Conservation (phyloP, 805 yeast species). For the Lipomyces mesembrius region DNA sequence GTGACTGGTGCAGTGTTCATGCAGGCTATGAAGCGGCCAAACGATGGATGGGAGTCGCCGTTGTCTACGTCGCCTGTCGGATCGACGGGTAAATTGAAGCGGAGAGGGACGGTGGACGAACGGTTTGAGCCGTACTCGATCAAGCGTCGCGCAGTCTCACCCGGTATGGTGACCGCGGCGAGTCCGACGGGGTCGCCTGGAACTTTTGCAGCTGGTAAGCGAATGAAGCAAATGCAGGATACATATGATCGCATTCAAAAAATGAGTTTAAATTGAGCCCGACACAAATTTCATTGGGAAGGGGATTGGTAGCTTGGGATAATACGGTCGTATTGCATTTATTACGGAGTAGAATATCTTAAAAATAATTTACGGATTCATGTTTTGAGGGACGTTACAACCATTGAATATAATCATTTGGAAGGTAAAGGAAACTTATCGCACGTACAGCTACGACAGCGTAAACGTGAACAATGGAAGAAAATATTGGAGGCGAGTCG, state of each 20-base stretch:
- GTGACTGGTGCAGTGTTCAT: conserved; percentile 7
- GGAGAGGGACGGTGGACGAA: conserved; percentile 28
- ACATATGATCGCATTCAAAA: conserved; percentile 35
- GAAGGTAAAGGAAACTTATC: background rate
- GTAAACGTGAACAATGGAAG: background rate
- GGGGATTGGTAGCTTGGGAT: background rate
- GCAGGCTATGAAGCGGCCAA: conserved; percentile 17
- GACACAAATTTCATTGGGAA: background rate
- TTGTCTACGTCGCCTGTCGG: conserved; percentile 19
- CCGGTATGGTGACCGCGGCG: conserved; percentile 17
- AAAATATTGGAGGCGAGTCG: background rate
- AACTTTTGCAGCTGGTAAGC: conserved; percentile 34
- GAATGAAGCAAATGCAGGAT: conserved; percentile 37
- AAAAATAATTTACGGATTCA: too few species aligned
- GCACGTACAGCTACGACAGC: background rate
- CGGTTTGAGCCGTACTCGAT: conserved; percentile 28
- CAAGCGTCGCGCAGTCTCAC: conserved; percentile 37
- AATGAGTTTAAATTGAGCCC: conserved; percentile 26
- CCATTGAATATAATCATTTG: too few species aligned
- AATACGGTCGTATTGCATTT: too few species aligned
- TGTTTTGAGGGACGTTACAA: too few species aligned
- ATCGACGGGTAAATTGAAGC: conserved; percentile 24
- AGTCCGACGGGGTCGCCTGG: conserved; percentile 15
- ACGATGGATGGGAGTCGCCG: conserved; percentile 21
- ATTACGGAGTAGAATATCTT: too few species aligned